A percentile compares a stretch with the other conserved stretches of the same genome.
These are phyloP conservation scores for Hymenotorrendiella dingleyae DNA, from an alignment of 2,329 filamentous ascomycete genomes.

Conservation along the genomic window DNA sequence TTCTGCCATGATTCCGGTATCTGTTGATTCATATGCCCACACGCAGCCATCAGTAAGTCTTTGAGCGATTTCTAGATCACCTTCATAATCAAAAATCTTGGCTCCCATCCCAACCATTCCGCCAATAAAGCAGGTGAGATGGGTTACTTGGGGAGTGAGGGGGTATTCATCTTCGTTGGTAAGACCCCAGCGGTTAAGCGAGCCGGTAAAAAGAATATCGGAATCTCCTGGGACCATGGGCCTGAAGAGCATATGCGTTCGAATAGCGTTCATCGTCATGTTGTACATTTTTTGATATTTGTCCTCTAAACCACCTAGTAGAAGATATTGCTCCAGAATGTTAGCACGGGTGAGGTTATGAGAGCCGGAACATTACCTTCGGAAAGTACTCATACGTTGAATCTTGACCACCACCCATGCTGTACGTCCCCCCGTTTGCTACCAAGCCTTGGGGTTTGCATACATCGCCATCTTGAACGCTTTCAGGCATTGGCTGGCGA, in stretches of 20 bases:
- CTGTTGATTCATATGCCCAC: conserved; percentile 59
- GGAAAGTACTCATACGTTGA: conserved; percentile 69
- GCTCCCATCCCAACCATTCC: conserved; percentile 64
- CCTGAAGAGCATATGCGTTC: conserved; percentile 69
- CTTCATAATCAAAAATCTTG: conserved; percentile 52
- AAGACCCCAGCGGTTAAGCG: conserved; percentile 43
- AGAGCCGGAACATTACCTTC: conserved; percentile 41
- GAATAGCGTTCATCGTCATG: conserved; percentile 59
- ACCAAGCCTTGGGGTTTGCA: conserved; percentile 57
- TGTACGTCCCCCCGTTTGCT: conserved; percentile 39
- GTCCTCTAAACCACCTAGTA: conserved; percentile 66
- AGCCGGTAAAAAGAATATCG: conserved; percentile 70
- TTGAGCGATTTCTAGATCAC: conserved; percentile 57
- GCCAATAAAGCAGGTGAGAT: conserved; percentile 63
- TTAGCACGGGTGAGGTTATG: conserved; percentile 17
- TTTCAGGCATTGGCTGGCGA: too few relatives aligned
- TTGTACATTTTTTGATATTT: conserved; percentile 72
- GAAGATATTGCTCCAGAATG: conserved; percentile 52
- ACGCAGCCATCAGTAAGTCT: conserved; percentile 63
- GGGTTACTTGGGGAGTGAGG: conserved; percentile 36
- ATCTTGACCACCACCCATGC: conserved; percentile 61
- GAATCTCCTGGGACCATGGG: conserved; percentile 64
- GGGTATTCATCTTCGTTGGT: conserved; percentile 37
- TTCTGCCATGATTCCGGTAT: conserved; percentile 62
- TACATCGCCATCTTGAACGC: conserved; percentile 29